Percentiles rank a stretch among this genome's conserved stretches.
Conservation (phyloP, 495 filamentous ascomycete species). For the Podospora australis region DNA sequence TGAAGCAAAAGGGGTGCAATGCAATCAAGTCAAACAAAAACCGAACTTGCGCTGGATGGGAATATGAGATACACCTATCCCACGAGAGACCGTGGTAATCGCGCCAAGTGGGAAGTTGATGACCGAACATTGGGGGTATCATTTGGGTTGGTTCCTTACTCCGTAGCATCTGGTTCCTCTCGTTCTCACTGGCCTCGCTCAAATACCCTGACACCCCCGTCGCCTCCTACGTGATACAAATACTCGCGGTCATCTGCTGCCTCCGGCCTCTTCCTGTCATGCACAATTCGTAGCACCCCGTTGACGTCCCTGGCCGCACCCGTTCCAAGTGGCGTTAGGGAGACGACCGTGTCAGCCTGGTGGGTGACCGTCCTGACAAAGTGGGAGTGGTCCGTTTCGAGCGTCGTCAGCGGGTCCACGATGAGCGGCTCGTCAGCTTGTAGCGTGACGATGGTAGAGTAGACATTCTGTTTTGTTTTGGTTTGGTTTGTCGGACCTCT, state of each 20-base stretch:
- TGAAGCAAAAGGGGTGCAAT: background rate
- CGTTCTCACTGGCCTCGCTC: constrained; percentile 57
- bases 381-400: constrained; percentile 64
- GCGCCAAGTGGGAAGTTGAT: no score
- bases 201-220: constrained; percentile 76
- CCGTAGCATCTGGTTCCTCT: no score
- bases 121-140: no score
- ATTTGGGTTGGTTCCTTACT: no score
- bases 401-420: constrained; percentile 46
- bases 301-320: constrained; percentile 85
- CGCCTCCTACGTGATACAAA: constrained; percentile 70
- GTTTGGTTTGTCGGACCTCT: background rate
- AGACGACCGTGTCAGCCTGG: constrained; percentile 60
- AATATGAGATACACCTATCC: no score
- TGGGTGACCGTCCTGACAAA: constrained; percentile 68
- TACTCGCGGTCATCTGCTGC: constrained; percentile 57
- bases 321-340: constrained; percentile 69
- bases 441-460: constrained; percentile 59
- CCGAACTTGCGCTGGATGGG: background rate
- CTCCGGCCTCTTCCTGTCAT: constrained; percentile 32
- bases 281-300: constrained; percentile 75
- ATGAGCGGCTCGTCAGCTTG: constrained; percentile 66
- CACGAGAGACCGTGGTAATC: no score
- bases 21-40: background rate
- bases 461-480: constrained; percentile 40